A percentile compares a stretch with the other conserved stretches of the same genome.
phyloP scores from a whole-genome alignment of 2,329 filamentous ascomycete genomes.

The Colletotrichum noveboracense region DNA sequence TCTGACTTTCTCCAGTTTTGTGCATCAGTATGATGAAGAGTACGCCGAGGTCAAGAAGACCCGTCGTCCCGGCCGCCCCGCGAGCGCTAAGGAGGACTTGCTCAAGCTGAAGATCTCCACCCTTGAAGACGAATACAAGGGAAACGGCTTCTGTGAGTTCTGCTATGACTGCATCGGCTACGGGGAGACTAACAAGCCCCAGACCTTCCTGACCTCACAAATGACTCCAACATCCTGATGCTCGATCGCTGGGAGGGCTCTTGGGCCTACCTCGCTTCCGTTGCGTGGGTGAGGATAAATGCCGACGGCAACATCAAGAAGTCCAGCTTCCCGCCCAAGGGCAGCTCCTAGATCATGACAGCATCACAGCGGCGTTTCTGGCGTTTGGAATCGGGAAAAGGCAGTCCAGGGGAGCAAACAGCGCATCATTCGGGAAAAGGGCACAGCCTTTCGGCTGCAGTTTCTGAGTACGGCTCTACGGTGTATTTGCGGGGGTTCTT shows the following conservation, averaged over 20 bases:
- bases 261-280: conserved; percentile 78
- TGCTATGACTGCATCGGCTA: neutral
- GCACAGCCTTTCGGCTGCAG: neutral
- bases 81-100: conserved; percentile 77
- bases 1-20: conserved; percentile 53
- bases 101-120: conserved; percentile 72
- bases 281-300: conserved; percentile 79
- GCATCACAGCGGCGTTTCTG: conserved; percentile 4
- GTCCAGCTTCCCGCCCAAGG: conserved; percentile 78
- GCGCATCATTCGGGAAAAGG: neutral
- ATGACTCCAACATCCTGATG: conserved; percentile 66
- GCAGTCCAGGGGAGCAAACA: neutral
- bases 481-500: neutral
- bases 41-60: conserved; percentile 68
- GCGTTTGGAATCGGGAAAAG: neutral
- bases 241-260: conserved; percentile 81
- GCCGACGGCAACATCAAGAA: conserved; percentile 67
- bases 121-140: conserved; percentile 80
- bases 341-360: conserved; percentile 26
- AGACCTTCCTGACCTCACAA: conserved; percentile 74
- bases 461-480: neutral
- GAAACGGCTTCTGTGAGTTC: conserved; percentile 75
- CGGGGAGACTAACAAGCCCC: neutral
- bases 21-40: conserved; percentile 75
- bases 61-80: conserved; percentile 79